A percentile compares a stretch with the other conserved stretches of the same genome.
Evolutionary conservation across 176 grass and related monocot genomes (phyloP).

Genomic region (Stipa capillata): DNA sequence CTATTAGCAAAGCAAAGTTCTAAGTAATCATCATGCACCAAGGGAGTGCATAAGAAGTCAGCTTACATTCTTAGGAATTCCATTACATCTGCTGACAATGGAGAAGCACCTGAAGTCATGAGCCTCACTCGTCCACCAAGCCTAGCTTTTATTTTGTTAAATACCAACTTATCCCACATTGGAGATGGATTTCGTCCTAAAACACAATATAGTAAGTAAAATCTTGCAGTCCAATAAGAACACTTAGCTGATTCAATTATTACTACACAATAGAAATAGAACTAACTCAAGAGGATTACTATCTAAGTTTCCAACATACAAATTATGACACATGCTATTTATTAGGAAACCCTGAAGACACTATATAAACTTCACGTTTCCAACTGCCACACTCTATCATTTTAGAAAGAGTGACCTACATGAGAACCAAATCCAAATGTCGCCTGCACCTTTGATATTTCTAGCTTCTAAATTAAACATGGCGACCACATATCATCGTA

Average conservation of each 20-base stretch:
- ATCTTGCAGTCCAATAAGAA: background rate
- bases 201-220: background rate
- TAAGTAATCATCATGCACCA: conserved; percentile 7
- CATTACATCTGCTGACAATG: conserved; percentile 89
- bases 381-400: background rate
- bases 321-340: background rate
- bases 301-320: background rate
- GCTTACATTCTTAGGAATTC: conserved; percentile 94
- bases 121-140: conserved; percentile 83
- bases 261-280: background rate
- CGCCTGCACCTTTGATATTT: background rate
- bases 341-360: background rate
- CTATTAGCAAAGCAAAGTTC: conserved; percentile 6
- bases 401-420: background rate
- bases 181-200: conserved; percentile 68
- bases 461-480: background rate
- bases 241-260: background rate
- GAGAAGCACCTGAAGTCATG: conserved; percentile 90
- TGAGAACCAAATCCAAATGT: background rate
- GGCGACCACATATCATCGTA: background rate
- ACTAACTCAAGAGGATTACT: background rate
- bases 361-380: background rate
- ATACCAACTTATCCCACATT: conserved; percentile 96
- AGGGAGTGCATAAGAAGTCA: background rate
- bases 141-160: conserved; percentile 95